A percentile compares a stretch with the other conserved stretches of the same genome.
Conservation (phyloP, 495 filamentous ascomycete species). For the Bryoglossum gracile region DNA sequence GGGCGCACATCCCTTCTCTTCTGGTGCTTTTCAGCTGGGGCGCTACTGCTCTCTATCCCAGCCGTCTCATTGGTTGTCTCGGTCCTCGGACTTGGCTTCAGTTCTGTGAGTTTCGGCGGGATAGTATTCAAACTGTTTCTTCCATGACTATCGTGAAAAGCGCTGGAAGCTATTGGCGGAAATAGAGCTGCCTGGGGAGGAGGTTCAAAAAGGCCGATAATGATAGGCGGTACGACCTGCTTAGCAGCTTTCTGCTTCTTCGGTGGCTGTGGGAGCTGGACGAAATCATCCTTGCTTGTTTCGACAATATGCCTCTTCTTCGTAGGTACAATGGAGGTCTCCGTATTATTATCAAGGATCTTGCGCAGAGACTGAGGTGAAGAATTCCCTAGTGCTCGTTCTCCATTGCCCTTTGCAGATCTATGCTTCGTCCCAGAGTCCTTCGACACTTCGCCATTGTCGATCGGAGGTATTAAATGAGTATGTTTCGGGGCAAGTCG, state of each 20-base stretch:
- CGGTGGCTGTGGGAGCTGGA: constrained; percentile 45
- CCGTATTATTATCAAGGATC: constrained; percentile 37
- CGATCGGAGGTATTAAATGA: constrained; percentile 7
- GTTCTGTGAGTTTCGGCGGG: constrained; percentile 10
- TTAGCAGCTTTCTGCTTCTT: constrained; percentile 49
- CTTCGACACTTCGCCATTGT: constrained; percentile 11
- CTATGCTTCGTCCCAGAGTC: constrained; percentile 7
- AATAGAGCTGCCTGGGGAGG: constrained; percentile 67
- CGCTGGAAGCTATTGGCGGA: constrained; percentile 57
- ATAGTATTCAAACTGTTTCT: constrained; percentile 31
- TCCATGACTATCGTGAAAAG: constrained; percentile 39
- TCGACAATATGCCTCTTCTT: constrained; percentile 41
- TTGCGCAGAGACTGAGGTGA: constrained; percentile 39
- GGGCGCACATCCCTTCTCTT: constrained; percentile 12
- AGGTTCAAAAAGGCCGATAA: constrained; percentile 69
- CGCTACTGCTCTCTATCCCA: neutral
- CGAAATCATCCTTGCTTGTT: constrained; percentile 44
- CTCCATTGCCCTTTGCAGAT: neutral
- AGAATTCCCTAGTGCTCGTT: constrained; percentile 18
- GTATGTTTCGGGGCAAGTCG: constrained; percentile 12
- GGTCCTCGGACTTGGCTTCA: constrained; percentile 3
- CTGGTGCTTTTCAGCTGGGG: neutral
- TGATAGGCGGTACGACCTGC: constrained; percentile 51
- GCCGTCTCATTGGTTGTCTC: neutral
- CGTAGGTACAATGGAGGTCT: constrained; percentile 25